Evolutionary conservation across 495 filamentous ascomycete genomes (phyloP).

Genomic region (Tirmania nivea): DNA sequence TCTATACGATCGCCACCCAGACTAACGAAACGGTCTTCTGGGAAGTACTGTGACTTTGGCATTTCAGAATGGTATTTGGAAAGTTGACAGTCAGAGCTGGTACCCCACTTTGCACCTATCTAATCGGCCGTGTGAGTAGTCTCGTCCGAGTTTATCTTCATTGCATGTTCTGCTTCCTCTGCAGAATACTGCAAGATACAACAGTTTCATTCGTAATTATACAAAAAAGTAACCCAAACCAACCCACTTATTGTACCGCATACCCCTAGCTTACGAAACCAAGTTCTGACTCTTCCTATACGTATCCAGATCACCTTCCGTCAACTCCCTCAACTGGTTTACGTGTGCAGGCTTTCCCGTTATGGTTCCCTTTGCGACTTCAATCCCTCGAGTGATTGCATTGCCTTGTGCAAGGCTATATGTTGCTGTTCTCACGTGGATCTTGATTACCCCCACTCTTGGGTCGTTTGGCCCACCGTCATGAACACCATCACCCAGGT

Average conservation of each 20-base stretch:
- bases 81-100: too few relatives aligned
- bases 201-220: too few relatives aligned
- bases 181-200: too few relatives aligned
- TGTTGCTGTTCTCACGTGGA: conserved; percentile 39
- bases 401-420: conserved; percentile 35
- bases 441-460: conserved; percentile 48
- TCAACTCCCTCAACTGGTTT: conserved; percentile 62
- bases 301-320: conserved; percentile 37
- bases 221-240: background rate
- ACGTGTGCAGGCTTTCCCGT: conserved; percentile 50
- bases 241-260: background rate
- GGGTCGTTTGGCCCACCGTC: conserved; percentile 67
- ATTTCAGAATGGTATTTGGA: too few relatives aligned
- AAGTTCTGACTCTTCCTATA: conserved; percentile 24
- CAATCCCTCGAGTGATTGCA: conserved; percentile 35
- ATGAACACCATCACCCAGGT: conserved; percentile 71
- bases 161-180: too few relatives aligned
- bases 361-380: conserved; percentile 53
- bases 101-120: too few relatives aligned
- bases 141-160: too few relatives aligned
- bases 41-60: too few relatives aligned
- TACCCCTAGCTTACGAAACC: conserved; percentile 19
- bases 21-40: too few relatives aligned
- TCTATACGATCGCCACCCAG: too few relatives aligned
- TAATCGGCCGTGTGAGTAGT: too few relatives aligned